A percentile compares a stretch with the other conserved stretches of the same genome.
phyloP scores from a whole-genome alignment of 768 basidiomycete genomes.

The Amanita thiersii region DNA sequence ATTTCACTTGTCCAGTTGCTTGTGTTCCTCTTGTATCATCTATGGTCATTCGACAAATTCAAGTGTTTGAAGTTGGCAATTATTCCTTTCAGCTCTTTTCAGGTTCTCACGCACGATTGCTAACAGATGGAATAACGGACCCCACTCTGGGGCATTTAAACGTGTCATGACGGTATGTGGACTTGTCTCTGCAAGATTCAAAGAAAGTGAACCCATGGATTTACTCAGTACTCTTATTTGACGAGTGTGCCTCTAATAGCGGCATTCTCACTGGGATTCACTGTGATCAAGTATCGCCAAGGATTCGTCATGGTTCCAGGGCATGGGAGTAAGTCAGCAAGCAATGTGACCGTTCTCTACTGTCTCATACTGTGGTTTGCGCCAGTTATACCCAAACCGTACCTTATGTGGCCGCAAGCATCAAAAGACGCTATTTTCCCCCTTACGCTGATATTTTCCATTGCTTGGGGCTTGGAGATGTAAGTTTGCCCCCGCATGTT shows the following conservation, averaged over 20 bases:
- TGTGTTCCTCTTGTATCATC: slow-evolving; percentile 57
- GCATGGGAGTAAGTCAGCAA: slow-evolving; percentile 38
- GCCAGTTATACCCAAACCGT: slow-evolving; percentile 61
- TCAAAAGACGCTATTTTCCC: slow-evolving; percentile 53
- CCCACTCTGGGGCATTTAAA: slow-evolving; percentile 69
- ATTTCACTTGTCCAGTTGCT: slow-evolving; percentile 34
- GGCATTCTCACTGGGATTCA: slow-evolving; percentile 52
- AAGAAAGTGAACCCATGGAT: neutral
- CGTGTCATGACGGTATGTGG: slow-evolving; percentile 77
- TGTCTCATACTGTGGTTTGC: slow-evolving; percentile 6
- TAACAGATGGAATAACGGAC: slow-evolving; percentile 62
- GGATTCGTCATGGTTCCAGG: slow-evolving; percentile 44
- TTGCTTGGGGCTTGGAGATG: slow-evolving; percentile 75
- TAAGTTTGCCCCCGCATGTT: slow-evolving; percentile 23
- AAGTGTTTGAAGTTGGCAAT: slow-evolving; percentile 52
- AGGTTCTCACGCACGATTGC: neutral
- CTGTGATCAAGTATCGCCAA: slow-evolving; percentile 65
- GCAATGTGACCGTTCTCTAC: neutral
- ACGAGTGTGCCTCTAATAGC: slow-evolving; percentile 52
- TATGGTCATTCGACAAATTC: slow-evolving; percentile 79
- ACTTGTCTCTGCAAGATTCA: neutral
- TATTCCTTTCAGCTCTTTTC: neutral
- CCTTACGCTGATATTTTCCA: slow-evolving; percentile 50
- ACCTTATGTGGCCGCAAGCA: slow-evolving; percentile 40
- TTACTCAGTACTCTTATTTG: slow-evolving; percentile 63